These are phyloP conservation scores for Cryptococcus maquisensis DNA, from an alignment of 1,284 basidiomycete genomes.

Conservation along the genomic window DNA sequence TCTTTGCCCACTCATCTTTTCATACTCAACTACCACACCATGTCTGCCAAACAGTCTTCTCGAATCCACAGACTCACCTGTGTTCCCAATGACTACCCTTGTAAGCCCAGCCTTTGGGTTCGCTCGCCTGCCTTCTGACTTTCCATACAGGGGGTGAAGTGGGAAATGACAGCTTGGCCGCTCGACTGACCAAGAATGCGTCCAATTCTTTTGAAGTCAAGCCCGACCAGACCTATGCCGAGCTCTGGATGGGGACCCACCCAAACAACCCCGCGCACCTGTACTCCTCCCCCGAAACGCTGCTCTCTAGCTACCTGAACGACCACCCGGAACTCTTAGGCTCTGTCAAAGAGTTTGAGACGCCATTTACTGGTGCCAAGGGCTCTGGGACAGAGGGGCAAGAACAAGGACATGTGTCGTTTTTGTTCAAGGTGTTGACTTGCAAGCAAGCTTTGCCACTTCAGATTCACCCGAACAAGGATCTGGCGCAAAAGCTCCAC, in stretches of 20 bases:
- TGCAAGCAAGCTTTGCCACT: conserved; percentile 39
- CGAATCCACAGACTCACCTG: neutral
- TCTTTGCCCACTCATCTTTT: too few relatives aligned
- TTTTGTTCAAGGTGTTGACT: conserved; percentile 40
- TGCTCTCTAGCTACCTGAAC: conserved; percentile 20
- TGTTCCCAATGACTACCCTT: neutral
- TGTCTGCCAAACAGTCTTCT: neutral
- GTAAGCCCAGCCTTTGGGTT: neutral
- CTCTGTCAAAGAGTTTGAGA: conserved; percentile 19
- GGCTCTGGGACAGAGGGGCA: conserved; percentile 17
- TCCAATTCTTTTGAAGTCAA: conserved; percentile 20
- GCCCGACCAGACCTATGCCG: conserved; percentile 28
- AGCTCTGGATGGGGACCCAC: conserved; percentile 42
- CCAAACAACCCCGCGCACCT: conserved; percentile 31
- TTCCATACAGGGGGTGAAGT: conserved; percentile 28
- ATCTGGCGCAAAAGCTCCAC: conserved; percentile 33
- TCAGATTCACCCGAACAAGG: conserved; percentile 38
- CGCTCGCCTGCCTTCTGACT: neutral
- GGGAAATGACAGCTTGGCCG: conserved; percentile 27
- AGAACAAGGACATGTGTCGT: conserved; percentile 31
- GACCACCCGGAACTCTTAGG: conserved; percentile 22
- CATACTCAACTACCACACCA: neutral
- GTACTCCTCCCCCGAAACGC: conserved; percentile 8
- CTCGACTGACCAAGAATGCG: conserved; percentile 24
- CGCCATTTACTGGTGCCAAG: conserved; percentile 20